Evolutionary conservation across 2,329 filamentous ascomycete genomes (phyloP).

Genomic region (Chalaropsis ovoidea): DNA sequence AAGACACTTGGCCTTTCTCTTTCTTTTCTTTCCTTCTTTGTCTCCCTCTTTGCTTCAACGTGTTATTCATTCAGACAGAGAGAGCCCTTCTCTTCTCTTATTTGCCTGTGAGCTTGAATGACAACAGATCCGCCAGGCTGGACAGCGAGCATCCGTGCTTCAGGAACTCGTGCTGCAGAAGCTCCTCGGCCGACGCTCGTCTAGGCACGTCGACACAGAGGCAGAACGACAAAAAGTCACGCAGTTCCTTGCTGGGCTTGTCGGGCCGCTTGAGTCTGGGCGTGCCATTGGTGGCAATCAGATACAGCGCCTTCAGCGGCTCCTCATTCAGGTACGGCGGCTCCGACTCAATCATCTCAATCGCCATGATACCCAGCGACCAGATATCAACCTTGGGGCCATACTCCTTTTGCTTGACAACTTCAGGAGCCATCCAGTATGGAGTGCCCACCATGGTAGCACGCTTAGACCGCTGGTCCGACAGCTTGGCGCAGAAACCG

Average conservation of each 20-base stretch:
- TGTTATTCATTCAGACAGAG: too few relatives aligned
- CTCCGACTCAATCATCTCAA: slow-evolving; percentile 99
- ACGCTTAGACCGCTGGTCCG: slow-evolving; percentile 90
- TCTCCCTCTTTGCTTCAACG: not conserved
- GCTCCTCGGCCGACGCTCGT: slow-evolving; percentile 79
- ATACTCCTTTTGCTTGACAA: slow-evolving; percentile 99
- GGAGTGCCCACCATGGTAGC: slow-evolving; percentile 98
- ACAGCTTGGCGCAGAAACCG: slow-evolving; percentile 97
- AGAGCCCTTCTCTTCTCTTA: slow-evolving; percentile 32
- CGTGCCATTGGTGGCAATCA: slow-evolving; percentile 96
- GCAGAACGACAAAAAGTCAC: slow-evolving; percentile 92
- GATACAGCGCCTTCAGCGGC: slow-evolving; percentile 88
- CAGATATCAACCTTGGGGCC: slow-evolving; percentile 97
- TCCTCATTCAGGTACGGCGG: slow-evolving; percentile 97
- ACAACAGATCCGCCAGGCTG: slow-evolving; percentile 76
- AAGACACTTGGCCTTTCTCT: not conserved
- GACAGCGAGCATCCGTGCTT: slow-evolving; percentile 77
- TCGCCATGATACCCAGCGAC: slow-evolving; percentile 98
- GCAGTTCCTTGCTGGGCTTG: slow-evolving; percentile 94
- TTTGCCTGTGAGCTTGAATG: slow-evolving; percentile 69
- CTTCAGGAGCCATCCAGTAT: slow-evolving; percentile 99
- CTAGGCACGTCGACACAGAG: slow-evolving; percentile 94
- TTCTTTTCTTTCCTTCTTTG: not conserved
- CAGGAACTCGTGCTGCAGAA: slow-evolving; percentile 86
- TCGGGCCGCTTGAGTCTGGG: slow-evolving; percentile 96